Evolutionary conservation across 2,329 filamentous ascomycete species (phyloP).

Genomic region (Lasiodiplodia hormozganensis): DNA sequence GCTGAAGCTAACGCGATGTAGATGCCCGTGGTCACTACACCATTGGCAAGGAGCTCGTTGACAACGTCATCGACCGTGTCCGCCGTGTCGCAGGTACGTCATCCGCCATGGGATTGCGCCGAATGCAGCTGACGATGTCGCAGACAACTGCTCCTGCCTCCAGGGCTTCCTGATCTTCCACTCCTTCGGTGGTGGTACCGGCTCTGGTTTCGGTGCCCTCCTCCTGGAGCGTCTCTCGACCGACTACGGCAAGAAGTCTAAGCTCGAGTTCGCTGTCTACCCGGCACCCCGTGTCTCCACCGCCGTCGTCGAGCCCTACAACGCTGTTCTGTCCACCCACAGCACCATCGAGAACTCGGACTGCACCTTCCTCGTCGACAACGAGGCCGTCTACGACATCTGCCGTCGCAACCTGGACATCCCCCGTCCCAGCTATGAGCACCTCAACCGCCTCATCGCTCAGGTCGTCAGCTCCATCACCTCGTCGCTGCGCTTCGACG

Average conservation of each 20-base stretch:
- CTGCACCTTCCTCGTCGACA: constrained; percentile 99
- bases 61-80: constrained; percentile 96
- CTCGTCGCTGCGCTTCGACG: constrained; percentile 96
- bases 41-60: constrained; percentile 98
- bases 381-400: constrained; percentile 99
- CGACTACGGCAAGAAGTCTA: constrained; percentile 99
- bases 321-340: constrained; percentile 98
- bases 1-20: constrained; percentile 24
- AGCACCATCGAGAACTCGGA: constrained; percentile 99
- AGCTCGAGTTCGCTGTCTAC: constrained; percentile 99
- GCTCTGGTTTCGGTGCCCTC: constrained; percentile 96
- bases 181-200: constrained; percentile 98
- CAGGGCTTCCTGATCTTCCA: constrained; percentile 99
- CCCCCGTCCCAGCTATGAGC: constrained; percentile 97
- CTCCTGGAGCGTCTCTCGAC: constrained; percentile 99
- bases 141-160: constrained; percentile 93
- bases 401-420: constrained; percentile 97
- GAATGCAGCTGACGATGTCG: neutral
- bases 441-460: constrained; percentile 97
- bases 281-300: constrained; percentile 96
- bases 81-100: constrained; percentile 76
- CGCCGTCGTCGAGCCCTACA: constrained; percentile 99
- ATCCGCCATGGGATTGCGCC: neutral
- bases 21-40: constrained; percentile 99
- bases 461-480: constrained; percentile 99